A percentile compares a stretch with the other conserved stretches of the same genome.
phyloP scores from a whole-genome alignment of 2,329 filamentous ascomycete genomes.

The Pseudogymnoascus sp. region DNA sequence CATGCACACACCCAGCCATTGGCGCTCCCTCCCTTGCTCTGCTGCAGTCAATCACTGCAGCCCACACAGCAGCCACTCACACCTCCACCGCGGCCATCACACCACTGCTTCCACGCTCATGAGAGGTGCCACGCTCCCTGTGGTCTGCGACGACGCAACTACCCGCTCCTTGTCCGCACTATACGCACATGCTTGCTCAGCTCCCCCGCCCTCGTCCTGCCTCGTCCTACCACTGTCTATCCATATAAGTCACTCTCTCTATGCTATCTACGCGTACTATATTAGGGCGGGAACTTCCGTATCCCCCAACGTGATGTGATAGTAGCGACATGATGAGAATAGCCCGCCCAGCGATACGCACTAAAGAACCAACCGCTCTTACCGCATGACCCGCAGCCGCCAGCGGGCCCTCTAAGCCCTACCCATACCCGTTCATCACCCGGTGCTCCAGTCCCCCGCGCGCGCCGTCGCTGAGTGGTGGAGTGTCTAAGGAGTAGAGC shows the following conservation, averaged over 20 bases:
- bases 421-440: background rate
- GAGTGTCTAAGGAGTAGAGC: background rate
- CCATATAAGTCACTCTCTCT: background rate
- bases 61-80: background rate
- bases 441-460: background rate
- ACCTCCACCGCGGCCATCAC: background rate
- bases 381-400: background rate
- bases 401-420: background rate
- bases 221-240: background rate
- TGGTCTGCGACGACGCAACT: background rate
- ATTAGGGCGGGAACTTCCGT: background rate
- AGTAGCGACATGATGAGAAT: background rate
- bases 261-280: background rate
- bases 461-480: background rate
- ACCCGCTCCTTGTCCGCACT: background rate
- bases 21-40: background rate
- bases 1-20: background rate
- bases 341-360: background rate
- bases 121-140: constrained; percentile 9
- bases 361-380: background rate
- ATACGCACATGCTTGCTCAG: background rate
- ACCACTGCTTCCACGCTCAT: background rate
- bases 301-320: background rate
- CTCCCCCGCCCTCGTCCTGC: background rate
- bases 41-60: background rate